A percentile compares a stretch with the other conserved stretches of the same genome.
Evolutionary conservation across 164 flowering plant genomes (phyloP).

Genomic region (Tetracentron sinense): DNA sequence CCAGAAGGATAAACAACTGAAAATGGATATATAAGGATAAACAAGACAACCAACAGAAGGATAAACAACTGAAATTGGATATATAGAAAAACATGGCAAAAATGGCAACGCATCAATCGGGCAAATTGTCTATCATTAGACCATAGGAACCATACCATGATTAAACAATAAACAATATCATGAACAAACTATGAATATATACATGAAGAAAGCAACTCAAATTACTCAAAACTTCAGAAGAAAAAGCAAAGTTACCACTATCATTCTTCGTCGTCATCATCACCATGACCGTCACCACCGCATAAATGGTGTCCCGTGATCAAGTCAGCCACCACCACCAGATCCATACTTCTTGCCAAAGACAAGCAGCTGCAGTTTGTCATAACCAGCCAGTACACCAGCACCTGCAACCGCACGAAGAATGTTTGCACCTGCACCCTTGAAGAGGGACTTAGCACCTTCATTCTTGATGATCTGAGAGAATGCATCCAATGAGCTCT

Average conservation of each 20-base stretch:
- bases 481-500: slow-evolving; percentile 50
- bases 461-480: slow-evolving; percentile 52
- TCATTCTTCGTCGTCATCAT: slow-evolving; percentile 2
- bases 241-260: neutral
- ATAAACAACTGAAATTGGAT: no score
- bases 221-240: slow-evolving; percentile 6
- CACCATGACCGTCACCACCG: neutral
- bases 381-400: slow-evolving; percentile 65
- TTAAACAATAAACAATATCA: no score
- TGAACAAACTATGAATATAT: no score
- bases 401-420: slow-evolving; percentile 67
- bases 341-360: slow-evolving; percentile 55
- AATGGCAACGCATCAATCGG: no score
- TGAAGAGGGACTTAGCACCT: slow-evolving; percentile 51
- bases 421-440: no score
- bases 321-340: slow-evolving; percentile 38
- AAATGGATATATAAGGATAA: no score
- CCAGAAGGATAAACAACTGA: no score
- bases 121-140: no score
- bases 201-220: slow-evolving; percentile 1
- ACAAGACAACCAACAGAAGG: no score
- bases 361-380: slow-evolving; percentile 47
- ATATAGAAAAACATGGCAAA: no score
- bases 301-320: neutral
- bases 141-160: no score